phyloP scores from a whole-genome alignment of 1,284 basidiomycete genomes.

The Leucoagaricus sp. region DNA sequence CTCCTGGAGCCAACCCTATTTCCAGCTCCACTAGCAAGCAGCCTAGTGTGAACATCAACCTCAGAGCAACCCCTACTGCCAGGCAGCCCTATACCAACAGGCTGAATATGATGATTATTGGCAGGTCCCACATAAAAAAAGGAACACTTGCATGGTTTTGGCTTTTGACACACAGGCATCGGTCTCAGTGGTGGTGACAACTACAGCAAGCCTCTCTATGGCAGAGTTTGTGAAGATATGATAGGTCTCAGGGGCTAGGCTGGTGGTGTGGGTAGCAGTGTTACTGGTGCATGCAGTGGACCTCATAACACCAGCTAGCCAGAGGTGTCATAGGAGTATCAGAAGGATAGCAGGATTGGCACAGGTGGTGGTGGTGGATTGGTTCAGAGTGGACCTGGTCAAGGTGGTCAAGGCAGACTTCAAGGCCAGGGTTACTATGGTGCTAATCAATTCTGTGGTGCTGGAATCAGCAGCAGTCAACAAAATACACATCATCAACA shows the following conservation, averaged over 20 bases:
- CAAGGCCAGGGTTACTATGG: slow-evolving; percentile 63
- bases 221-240: no score
- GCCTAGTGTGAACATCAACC: no score
- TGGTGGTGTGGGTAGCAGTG: no score
- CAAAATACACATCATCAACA: slow-evolving; percentile 50
- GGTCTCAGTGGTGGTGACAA: slow-evolving; percentile 56
- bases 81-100: no score
- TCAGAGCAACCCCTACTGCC: no score
- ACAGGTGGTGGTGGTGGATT: slow-evolving; percentile 42
- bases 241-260: no score
- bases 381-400: slow-evolving; percentile 38
- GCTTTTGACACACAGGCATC: slow-evolving; percentile 47
- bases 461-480: slow-evolving; percentile 31
- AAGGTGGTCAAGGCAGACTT: slow-evolving; percentile 34
- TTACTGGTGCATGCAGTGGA: slow-evolving; percentile 34
- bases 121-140: slow-evolving; percentile 51
- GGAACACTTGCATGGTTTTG: slow-evolving; percentile 42
- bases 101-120: slow-evolving; percentile 68
- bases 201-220: no score
- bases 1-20: no score
- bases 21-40: no score
- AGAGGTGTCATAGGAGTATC: slow-evolving; percentile 69
- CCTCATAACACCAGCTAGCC: slow-evolving; percentile 55
- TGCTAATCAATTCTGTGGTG: slow-evolving; percentile 53
- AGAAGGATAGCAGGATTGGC: slow-evolving; percentile 59